Evolutionary conservation across 2,329 filamentous ascomycete species (phyloP), one percentile per base, ranked within the genome.

Genomic region (Pseudofabraea citricarpa): DNA sequence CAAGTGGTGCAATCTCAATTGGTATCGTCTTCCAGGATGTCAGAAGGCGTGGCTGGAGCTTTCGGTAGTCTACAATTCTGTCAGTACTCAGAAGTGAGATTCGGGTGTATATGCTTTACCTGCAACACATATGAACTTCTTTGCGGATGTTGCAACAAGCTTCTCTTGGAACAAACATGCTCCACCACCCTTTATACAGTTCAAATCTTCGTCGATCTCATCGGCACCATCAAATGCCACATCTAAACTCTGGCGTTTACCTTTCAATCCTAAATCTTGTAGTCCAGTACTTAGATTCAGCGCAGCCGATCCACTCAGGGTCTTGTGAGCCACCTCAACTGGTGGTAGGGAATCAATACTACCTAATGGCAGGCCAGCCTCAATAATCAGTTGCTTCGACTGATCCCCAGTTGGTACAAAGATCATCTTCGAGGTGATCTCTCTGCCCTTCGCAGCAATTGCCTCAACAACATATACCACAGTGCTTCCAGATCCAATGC

Each of bases 141-240:
- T 86, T 3, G 89, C 85, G 39, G 85, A 79, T 47, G 88, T 80
- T 5, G 90, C 90, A 4, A 98, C 90, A 26, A 98, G 74, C 72
- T 98, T 98, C 70, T 98, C 93, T 66, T 97, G 93, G 71, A 95
- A 95, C 44, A 97, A 70, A 67, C 93, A 98, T n/a, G 90, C 93
- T 46, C 93, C 93, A 39, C 93, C 93, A 43, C 93, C 93, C 72
- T 97, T 97, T 71, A 98, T 97, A 61, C 91, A 89, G 67, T 97
- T 98, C 47, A 98, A 70, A 41, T 94, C 87, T 36, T 88, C 83
- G 62, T 98, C 93, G 23, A 98, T 90, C 71, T 98, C 93, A 63
- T 98, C 93, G 4, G 93, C 93, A 42, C 93, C 93, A 61, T 98
- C 93, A 62, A 98, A 98, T 39, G 87, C 87, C 15, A 97, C 85